These are phyloP conservation scores for Hibiscus tridactylites DNA, from an alignment of 345 rosid genomes.

Conservation along the genomic window DNA sequence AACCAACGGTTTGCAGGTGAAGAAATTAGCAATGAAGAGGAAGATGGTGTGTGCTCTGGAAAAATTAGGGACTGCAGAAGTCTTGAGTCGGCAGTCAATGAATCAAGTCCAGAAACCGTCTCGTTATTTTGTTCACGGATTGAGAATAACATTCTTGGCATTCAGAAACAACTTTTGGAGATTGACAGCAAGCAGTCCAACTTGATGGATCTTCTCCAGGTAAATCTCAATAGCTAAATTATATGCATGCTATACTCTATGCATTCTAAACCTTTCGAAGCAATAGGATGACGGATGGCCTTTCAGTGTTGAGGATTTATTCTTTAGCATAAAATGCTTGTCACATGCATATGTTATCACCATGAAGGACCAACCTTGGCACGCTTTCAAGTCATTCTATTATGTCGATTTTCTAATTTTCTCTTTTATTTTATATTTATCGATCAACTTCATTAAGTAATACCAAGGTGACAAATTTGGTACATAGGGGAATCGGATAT, in stretches of 20 bases:
- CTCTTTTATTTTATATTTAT: no score
- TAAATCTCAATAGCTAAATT: conserved; percentile 16
- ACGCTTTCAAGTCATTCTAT: neutral
- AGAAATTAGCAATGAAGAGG: conserved; percentile 40
- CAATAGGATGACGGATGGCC: neutral
- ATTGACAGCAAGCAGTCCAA: conserved; percentile 68
- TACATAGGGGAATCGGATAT: neutral
- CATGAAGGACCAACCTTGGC: neutral
- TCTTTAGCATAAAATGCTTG: neutral
- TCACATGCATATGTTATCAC: neutral
- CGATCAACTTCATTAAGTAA: neutral
- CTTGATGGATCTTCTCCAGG: conserved; percentile 77
- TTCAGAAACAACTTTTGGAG: conserved; percentile 68
- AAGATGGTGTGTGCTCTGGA: conserved; percentile 30
- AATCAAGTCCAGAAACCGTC: conserved; percentile 37
- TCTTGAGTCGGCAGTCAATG: conserved; percentile 67
- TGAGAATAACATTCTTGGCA: conserved; percentile 55
- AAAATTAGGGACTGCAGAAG: conserved; percentile 51
- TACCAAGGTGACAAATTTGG: neutral
- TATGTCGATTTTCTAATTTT: no score
- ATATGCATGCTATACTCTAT: neutral
- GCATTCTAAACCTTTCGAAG: neutral
- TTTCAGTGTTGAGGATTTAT: neutral
- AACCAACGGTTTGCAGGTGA: conserved; percentile 38
- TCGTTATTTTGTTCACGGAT: conserved; percentile 54